These are phyloP conservation scores for Lactarius hatsudake DNA, from an alignment of 768 basidiomycete genomes.

Conservation along the genomic window DNA sequence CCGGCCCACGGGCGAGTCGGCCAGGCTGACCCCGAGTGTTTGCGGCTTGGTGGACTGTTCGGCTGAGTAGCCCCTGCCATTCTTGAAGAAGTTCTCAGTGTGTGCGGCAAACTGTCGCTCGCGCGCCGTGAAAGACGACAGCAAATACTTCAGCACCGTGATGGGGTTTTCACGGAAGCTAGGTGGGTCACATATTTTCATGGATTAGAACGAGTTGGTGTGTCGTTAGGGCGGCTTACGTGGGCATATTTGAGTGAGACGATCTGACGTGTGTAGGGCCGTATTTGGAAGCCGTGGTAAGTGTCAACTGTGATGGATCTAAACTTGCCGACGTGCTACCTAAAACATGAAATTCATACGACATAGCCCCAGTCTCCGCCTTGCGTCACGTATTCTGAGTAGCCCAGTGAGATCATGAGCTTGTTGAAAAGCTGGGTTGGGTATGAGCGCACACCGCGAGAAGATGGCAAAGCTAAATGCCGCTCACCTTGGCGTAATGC, in stretches of 20 bases:
- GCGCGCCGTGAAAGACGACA: slow-evolving; percentile 25
- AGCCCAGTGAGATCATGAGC: slow-evolving; percentile 34
- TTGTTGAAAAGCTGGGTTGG: slow-evolving; percentile 31
- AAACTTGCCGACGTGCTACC: not conserved
- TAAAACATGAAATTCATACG: slow-evolving; percentile 28
- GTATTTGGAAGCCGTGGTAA: slow-evolving; percentile 29
- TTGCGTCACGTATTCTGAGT: slow-evolving; percentile 40
- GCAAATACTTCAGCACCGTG: slow-evolving; percentile 30
- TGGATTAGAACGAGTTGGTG: too few species aligned
- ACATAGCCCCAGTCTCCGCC: slow-evolving; percentile 48
- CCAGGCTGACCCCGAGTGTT: slow-evolving; percentile 46
- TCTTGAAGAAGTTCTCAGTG: slow-evolving; percentile 32
- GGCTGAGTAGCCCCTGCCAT: slow-evolving; percentile 40
- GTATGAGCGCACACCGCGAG: not conserved
- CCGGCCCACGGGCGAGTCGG: not conserved
- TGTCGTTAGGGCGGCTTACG: not conserved
- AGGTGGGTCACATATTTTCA: slow-evolving; percentile 22
- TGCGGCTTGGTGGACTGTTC: slow-evolving; percentile 38
- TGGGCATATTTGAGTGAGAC: slow-evolving; percentile 34
- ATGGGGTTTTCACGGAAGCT: slow-evolving; percentile 29
- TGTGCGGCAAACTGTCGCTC: slow-evolving; percentile 39
- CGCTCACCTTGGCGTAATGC: slow-evolving; percentile 48
- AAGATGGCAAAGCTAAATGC: not conserved
- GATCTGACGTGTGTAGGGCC: slow-evolving; percentile 34
- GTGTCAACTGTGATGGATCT: slow-evolving; percentile 31